Evolutionary conservation across 805 yeast genomes (phyloP).

Genomic region (Torulaspora franciscae): DNA sequence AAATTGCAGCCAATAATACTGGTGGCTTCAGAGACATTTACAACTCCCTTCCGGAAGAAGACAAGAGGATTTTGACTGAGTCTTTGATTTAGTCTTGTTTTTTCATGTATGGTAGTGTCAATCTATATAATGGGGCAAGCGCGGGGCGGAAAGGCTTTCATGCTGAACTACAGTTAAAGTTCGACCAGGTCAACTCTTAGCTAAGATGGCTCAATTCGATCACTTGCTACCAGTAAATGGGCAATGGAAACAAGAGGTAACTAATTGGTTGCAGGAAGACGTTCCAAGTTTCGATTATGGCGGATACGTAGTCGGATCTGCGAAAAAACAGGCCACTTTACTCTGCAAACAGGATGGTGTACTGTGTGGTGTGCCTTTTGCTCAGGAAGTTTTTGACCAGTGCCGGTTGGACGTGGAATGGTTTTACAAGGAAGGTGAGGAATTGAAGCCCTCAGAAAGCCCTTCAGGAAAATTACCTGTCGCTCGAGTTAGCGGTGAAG

Average conservation of each 20-base stretch:
- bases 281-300: constrained; percentile 94
- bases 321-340: constrained; percentile 63
- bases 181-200: not conserved
- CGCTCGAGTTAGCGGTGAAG: constrained; percentile 77
- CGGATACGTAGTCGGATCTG: constrained; percentile 88
- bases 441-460: constrained; percentile 40
- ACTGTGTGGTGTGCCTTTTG: constrained; percentile 84
- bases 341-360: constrained; percentile 79
- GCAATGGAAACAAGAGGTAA: constrained; percentile 73
- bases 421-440: constrained; percentile 67
- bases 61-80: constrained; percentile 50
- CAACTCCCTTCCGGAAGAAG: constrained; percentile 45
- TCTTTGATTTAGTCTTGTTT: constrained; percentile 27
- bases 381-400: constrained; percentile 74
- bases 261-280: constrained; percentile 76
- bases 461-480: constrained; percentile 56
- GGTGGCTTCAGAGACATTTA: constrained; percentile 52
- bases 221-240: constrained; percentile 72
- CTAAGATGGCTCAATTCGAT: constrained; percentile 34
- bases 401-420: constrained; percentile 69
- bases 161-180: not conserved
- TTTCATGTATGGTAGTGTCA: not conserved
- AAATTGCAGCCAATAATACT: constrained; percentile 46
- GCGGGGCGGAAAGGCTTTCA: not conserved
- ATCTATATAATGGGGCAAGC: not conserved